phyloP scores from a whole-genome alignment of 2,329 filamentous ascomycete genomes.

The Teratosphaeriaceae sp. region DNA sequence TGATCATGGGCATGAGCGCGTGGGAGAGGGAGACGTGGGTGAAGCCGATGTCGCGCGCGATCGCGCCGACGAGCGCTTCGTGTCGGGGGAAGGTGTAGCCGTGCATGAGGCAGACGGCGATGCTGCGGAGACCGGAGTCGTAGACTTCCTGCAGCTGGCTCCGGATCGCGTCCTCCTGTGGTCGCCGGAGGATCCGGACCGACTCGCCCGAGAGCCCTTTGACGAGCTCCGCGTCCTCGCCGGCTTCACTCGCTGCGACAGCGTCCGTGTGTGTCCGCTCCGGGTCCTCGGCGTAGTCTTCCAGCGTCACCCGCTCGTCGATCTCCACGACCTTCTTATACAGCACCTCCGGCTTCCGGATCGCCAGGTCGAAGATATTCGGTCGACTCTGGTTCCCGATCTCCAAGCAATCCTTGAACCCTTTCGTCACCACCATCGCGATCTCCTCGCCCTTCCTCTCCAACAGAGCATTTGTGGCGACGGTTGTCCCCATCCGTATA shows the following conservation, averaged over 20 bases:
- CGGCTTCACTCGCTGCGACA: slow-evolving; percentile 42
- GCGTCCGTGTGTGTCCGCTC: slow-evolving; percentile 53
- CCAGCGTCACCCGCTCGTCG: slow-evolving; percentile 81
- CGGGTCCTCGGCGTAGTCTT: slow-evolving; percentile 88
- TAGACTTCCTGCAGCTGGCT: slow-evolving; percentile 60
- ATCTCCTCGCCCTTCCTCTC: slow-evolving; percentile 88
- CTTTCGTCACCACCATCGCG: slow-evolving; percentile 78
- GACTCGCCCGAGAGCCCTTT: slow-evolving; percentile 68
- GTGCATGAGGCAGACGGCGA: slow-evolving; percentile 89
- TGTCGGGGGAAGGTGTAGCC: slow-evolving; percentile 87
- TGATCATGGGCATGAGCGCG: slow-evolving; percentile 83
- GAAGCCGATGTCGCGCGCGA: slow-evolving; percentile 77
- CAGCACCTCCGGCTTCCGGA: slow-evolving; percentile 77
- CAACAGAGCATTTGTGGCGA: slow-evolving; percentile 85
- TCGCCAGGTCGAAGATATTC: slow-evolving; percentile 84
- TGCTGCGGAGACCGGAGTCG: slow-evolving; percentile 65
- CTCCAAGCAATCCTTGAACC: slow-evolving; percentile 78
- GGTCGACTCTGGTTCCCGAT: slow-evolving; percentile 90
- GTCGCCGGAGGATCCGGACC: slow-evolving; percentile 61
- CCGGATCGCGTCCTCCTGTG: slow-evolving; percentile 51
- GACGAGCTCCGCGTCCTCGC: slow-evolving; percentile 51
- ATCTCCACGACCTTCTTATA: slow-evolving; percentile 84
- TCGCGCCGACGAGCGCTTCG: slow-evolving; percentile 66
- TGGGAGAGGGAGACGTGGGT: slow-evolving; percentile 74
- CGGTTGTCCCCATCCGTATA: slow-evolving; percentile 93